phyloP scores from a whole-genome alignment of 176 grass and related monocot species.

The Secale cereale region DNA sequence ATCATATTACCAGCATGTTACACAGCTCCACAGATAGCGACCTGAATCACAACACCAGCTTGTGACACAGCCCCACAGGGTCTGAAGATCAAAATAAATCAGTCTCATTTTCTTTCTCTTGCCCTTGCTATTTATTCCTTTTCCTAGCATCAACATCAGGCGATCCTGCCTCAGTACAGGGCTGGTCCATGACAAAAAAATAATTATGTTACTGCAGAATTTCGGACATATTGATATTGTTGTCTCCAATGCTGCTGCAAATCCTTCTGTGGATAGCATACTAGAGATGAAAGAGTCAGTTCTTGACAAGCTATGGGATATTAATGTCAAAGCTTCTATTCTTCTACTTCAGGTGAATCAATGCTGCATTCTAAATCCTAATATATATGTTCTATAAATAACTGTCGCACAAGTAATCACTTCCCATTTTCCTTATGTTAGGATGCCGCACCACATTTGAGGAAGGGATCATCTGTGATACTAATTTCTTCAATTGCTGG shows the following conservation, averaged over 20 bases:
- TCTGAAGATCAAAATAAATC: background rate
- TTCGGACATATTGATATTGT: slow-evolving; percentile 90
- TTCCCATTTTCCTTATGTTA: slow-evolving; percentile 27
- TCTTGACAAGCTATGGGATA: slow-evolving; percentile 96
- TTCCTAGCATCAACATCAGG: background rate
- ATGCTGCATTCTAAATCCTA: slow-evolving; percentile 5
- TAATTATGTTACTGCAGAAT: slow-evolving; percentile 47
- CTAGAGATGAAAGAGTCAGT: slow-evolving; percentile 71
- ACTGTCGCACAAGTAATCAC: background rate
- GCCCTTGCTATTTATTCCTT: background rate
- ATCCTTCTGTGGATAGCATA: slow-evolving; percentile 72
- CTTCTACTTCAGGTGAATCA: slow-evolving; percentile 69
- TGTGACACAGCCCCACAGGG: background rate
- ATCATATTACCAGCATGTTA: background rate
- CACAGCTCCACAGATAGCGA: background rate
- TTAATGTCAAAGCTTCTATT: slow-evolving; percentile 91
- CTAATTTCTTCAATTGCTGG: slow-evolving; percentile 83
- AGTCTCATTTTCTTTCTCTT: background rate
- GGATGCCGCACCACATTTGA: slow-evolving; percentile 63
- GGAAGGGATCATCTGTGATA: slow-evolving; percentile 85
- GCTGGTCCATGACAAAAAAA: background rate
- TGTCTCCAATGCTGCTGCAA: slow-evolving; percentile 91
- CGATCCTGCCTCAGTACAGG: background rate
- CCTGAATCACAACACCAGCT: background rate
- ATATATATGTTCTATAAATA: slow-evolving; percentile 3